These are phyloP conservation scores for Ramularia endophylla DNA, from an alignment of 2,329 filamentous ascomycete genomes.

Conservation along the genomic window DNA sequence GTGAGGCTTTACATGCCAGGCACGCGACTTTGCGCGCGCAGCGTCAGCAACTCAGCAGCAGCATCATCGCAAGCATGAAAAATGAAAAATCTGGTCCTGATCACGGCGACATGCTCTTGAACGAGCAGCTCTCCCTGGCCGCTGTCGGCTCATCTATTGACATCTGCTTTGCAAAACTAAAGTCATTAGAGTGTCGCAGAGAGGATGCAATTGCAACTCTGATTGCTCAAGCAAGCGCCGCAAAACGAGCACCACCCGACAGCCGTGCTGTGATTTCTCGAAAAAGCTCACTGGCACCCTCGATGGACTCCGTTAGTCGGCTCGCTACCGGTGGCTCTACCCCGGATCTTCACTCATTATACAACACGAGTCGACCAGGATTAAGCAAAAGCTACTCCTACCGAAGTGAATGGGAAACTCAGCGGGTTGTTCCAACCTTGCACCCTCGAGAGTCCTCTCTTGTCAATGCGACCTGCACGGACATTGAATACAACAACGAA, in stretches of 20 bases:
- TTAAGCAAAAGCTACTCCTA: conserved; percentile 10
- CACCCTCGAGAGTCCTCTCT: conserved; percentile 6
- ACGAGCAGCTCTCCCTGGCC: conserved; percentile 27
- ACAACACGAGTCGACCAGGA: conserved; percentile 6
- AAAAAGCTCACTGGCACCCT: conserved; percentile 8
- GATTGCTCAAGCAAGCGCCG: conserved; percentile 14
- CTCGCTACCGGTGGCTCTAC: conserved; percentile 13
- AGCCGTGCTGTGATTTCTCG: conserved; percentile 15
- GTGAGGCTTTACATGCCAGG: conserved; percentile 23
- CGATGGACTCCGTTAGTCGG: conserved; percentile 7
- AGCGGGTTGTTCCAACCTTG: conserved; percentile 4
- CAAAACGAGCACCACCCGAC: conserved; percentile 10
- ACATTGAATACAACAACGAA: not conserved
- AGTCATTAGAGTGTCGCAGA: conserved; percentile 27
- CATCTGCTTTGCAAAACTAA: conserved; percentile 30
- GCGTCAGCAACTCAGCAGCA: conserved; percentile 23
- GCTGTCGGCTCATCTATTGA: conserved; percentile 30
- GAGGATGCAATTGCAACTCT: conserved; percentile 24
- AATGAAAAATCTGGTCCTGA: conserved; percentile 21
- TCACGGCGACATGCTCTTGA: conserved; percentile 23
- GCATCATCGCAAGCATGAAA: conserved; percentile 21
- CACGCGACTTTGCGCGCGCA: conserved; percentile 27
- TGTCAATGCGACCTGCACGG: conserved; percentile 3
- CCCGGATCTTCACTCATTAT: conserved; percentile 9
- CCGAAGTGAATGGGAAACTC: conserved; percentile 11